These are phyloP conservation scores for Nothophoma quercina DNA, from an alignment of 2,329 filamentous ascomycete genomes.

Conservation along the genomic window DNA sequence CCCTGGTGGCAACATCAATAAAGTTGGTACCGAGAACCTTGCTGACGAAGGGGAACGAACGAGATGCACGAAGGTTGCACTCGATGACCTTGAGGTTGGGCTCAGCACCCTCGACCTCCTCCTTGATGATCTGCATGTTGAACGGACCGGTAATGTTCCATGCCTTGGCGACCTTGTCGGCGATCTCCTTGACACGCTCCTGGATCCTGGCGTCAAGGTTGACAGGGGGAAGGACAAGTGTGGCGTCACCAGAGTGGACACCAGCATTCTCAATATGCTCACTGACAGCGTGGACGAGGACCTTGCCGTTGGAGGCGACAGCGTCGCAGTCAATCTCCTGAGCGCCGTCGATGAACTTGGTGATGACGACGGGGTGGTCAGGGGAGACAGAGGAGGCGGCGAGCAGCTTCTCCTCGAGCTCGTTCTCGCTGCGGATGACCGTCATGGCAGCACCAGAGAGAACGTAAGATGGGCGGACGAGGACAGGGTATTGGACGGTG, in stretches of 20 bases:
- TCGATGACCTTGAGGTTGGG: constrained; percentile 93
- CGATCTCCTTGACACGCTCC: constrained; percentile 92
- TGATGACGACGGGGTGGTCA: constrained; percentile 97
- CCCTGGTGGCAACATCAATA: constrained; percentile 93
- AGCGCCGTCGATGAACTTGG: constrained; percentile 96
- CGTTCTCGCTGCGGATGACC: constrained; percentile 85
- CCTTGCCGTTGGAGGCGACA: constrained; percentile 84
- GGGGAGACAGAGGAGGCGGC: constrained; percentile 90
- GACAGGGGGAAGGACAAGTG: constrained; percentile 86
- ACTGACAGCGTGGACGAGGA: constrained; percentile 89
- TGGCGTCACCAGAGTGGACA: constrained; percentile 97
- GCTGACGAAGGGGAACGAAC: constrained; percentile 97
- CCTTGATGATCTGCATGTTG: constrained; percentile 99
- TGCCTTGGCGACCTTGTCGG: constrained; percentile 93
- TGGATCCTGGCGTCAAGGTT: constrained; percentile 80
- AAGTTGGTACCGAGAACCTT: constrained; percentile 97
- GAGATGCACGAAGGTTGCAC: constrained; percentile 95
- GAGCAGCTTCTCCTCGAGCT: constrained; percentile 93
- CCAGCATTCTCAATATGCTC: constrained; percentile 97
- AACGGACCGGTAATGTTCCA: constrained; percentile 98
- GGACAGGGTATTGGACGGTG: constrained; percentile 87
- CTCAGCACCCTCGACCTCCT: constrained; percentile 75
- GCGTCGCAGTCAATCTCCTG: constrained; percentile 96
- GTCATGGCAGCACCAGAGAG: constrained; percentile 98
- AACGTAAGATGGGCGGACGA: constrained; percentile 94